Evolutionary conservation across 2,329 filamentous ascomycete species (phyloP).

Genomic region (Fusarium sp.): DNA sequence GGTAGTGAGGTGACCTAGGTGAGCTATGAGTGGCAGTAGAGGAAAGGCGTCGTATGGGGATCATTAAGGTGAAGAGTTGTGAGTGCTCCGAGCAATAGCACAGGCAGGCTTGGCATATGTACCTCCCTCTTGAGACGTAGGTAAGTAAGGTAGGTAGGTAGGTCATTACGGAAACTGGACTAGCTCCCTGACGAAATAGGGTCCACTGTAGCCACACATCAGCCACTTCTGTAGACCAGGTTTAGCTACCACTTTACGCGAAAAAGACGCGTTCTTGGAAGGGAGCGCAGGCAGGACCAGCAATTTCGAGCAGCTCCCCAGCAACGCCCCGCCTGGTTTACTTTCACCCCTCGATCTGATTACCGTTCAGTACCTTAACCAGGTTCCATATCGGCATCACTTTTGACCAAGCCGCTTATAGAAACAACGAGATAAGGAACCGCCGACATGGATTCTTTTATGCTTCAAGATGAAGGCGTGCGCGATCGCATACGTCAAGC

Average conservation of each 20-base stretch:
- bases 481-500: conserved; percentile 85
- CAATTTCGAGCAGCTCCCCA: conserved; percentile 26
- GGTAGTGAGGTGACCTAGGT: neutral
- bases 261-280: conserved; percentile 31
- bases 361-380: neutral
- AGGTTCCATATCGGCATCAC: conserved; percentile 5
- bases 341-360: conserved; percentile 29
- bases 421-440: conserved; percentile 13
- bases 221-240: conserved; percentile 12
- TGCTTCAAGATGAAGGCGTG: conserved; percentile 85
- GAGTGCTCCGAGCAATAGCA: neutral
- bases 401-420: conserved; percentile 11
- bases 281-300: conserved; percentile 13
- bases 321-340: conserved; percentile 32
- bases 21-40: neutral
- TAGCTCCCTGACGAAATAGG: conserved; percentile 1
- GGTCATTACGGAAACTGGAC: conserved; percentile 27
- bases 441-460: conserved; percentile 72
- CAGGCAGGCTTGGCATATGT: neutral
- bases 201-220: neutral
- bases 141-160: no score
- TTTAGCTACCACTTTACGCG: conserved; percentile 42
- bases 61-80: neutral
- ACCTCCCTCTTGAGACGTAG: neutral
- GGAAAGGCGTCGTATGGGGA: neutral